phyloP scores from a whole-genome alignment of 2,329 filamentous ascomycete genomes.

The Thermoascus crustaceus region DNA sequence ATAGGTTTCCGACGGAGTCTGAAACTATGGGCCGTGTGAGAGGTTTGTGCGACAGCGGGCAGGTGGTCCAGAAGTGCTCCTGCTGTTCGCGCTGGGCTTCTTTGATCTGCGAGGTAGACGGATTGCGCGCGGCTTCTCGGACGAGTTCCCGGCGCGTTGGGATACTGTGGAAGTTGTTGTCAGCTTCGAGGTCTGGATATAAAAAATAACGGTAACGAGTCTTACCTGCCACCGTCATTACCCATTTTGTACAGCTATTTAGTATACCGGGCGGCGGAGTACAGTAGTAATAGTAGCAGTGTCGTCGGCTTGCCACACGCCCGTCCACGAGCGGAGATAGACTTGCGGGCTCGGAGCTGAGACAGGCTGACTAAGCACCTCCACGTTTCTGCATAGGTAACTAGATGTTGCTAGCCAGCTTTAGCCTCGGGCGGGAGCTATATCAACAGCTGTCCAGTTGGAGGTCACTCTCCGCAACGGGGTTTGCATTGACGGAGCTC shows the following conservation, averaged over 20 bases:
- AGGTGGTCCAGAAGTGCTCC: slow-evolving; percentile 77
- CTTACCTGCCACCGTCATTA: slow-evolving; percentile 80
- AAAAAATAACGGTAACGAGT: neutral
- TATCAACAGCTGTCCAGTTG: slow-evolving; percentile 31
- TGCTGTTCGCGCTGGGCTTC: slow-evolving; percentile 78
- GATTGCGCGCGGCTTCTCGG: slow-evolving; percentile 77
- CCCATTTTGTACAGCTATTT: slow-evolving; percentile 56
- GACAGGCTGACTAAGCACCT: neutral
- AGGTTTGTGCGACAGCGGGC: slow-evolving; percentile 72
- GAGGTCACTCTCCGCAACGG: slow-evolving; percentile 26
- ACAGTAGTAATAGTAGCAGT: no score
- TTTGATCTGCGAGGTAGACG: slow-evolving; percentile 79
- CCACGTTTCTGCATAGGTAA: no score
- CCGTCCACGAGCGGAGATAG: slow-evolving; percentile 1
- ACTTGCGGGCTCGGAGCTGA: no score
- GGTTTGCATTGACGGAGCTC: slow-evolving; percentile 16
- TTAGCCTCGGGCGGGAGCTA: slow-evolving; percentile 6
- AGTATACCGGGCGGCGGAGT: no score
- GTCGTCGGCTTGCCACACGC: no score
- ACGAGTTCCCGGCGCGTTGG: slow-evolving; percentile 93
- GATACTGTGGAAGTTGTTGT: slow-evolving; percentile 49
- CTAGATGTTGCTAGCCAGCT: no score
- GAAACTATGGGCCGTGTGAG: slow-evolving; percentile 72
- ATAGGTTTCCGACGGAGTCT: slow-evolving; percentile 74
- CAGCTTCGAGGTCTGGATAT: slow-evolving; percentile 4